Conservation (phyloP, 2,329 filamentous ascomycete genomes). For the Talaromyces rugulosus region DNA sequence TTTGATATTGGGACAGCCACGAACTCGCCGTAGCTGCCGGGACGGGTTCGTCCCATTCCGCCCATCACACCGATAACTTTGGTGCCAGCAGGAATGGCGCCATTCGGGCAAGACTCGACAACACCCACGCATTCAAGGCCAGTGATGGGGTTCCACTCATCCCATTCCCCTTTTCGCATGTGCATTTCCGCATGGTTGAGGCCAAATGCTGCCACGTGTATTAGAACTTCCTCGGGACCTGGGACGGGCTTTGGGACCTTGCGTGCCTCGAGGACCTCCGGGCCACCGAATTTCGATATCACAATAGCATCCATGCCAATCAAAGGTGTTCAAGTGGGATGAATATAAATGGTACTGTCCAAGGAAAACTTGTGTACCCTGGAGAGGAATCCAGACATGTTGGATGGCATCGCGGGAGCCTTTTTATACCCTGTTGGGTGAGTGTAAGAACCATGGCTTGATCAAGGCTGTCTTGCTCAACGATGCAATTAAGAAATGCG, state of each 20-base stretch:
- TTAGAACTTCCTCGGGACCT: background rate
- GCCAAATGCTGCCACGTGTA: slow-evolving; percentile 37
- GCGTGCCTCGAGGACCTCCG: background rate
- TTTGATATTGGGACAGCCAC: slow-evolving; percentile 31
- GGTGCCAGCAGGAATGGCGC: slow-evolving; percentile 28
- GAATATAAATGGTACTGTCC: too few species aligned
- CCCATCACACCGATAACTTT: slow-evolving; percentile 41
- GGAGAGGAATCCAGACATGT: too few species aligned
- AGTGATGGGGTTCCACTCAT: slow-evolving; percentile 26
- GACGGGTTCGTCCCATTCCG: slow-evolving; percentile 36
- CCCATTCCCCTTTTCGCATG: slow-evolving; percentile 40
- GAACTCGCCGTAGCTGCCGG: slow-evolving; percentile 40
- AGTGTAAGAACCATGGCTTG: background rate
- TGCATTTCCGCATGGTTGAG: slow-evolving; percentile 46
- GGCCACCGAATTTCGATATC: slow-evolving; percentile 3
- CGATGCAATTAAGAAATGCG: background rate
- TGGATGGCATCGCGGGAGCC: background rate
- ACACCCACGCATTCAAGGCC: slow-evolving; percentile 44
- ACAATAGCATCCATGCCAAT: slow-evolving; percentile 1
- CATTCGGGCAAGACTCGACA: slow-evolving; percentile 32
- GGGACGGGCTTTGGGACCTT: slow-evolving; percentile 1
- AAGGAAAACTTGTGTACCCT: too few species aligned
- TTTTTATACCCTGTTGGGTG: background rate
- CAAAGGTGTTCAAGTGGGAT: too few species aligned
- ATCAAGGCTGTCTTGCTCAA: background rate